A percentile compares a stretch with the other conserved stretches of the same genome.
phyloP scores from a whole-genome alignment of 2,329 filamentous ascomycete genomes.

The Cladosporium sp. region DNA sequence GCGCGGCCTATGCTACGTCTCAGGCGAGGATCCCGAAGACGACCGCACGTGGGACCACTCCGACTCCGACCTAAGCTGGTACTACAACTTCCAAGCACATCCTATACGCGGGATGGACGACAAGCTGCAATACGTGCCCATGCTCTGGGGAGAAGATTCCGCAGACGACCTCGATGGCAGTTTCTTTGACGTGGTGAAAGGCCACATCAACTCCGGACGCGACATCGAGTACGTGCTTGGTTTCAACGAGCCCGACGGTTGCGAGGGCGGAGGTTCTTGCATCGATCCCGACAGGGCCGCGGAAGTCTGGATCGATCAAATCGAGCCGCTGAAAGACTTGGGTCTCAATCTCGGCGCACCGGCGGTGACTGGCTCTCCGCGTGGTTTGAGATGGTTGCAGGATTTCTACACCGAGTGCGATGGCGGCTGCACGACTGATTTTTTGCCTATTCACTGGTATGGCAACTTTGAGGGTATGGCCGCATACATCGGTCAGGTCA shows the following conservation, averaged over 20 bases:
- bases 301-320: constrained; percentile 64
- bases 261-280: constrained; percentile 57
- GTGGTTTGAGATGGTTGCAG: constrained; percentile 63
- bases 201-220: constrained; percentile 48
- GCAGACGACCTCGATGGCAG: constrained; percentile 50
- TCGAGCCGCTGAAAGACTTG: constrained; percentile 61
- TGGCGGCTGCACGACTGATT: constrained; percentile 46
- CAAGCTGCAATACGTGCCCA: constrained; percentile 70
- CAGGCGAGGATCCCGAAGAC: constrained; percentile 55
- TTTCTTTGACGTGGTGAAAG: constrained; percentile 59
- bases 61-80: constrained; percentile 67
- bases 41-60: constrained; percentile 60
- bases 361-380: constrained; percentile 59
- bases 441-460: constrained; percentile 51
- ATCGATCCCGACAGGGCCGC: constrained; percentile 60
- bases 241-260: constrained; percentile 76
- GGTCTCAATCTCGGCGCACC: constrained; percentile 68
- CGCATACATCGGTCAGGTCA: constrained; percentile 60
- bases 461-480: constrained; percentile 66
- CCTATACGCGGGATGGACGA: constrained; percentile 43
- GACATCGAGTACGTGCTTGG: constrained; percentile 66
- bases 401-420: constrained; percentile 60
- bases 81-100: constrained; percentile 69
- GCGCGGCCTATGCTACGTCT: constrained; percentile 69
- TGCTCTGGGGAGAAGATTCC: constrained; percentile 64